Conservation (phyloP, 352 stramenopile genomes). For the Globisporangium lucens region DNA sequence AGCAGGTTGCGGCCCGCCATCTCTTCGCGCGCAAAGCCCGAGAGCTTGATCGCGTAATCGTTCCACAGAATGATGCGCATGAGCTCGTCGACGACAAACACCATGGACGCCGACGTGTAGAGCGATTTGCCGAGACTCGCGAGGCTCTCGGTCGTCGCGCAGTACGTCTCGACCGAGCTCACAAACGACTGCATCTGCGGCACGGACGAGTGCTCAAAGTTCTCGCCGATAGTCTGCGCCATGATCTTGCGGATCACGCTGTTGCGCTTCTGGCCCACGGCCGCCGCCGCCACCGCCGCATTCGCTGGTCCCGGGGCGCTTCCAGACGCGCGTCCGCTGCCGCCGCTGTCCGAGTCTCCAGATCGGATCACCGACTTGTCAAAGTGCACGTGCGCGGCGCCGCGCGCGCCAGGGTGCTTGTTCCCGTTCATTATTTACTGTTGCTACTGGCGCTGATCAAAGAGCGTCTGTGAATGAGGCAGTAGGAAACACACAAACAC, state of each 20-base stretch:
- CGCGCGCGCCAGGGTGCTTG: conserved; percentile 26
- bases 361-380: conserved; percentile 47
- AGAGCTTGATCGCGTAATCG: conserved; percentile 66
- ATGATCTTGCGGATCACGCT: conserved; percentile 73
- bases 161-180: conserved; percentile 68
- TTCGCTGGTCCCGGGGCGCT: conserved; percentile 9
- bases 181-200: conserved; percentile 74
- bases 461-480: not conserved
- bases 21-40: conserved; percentile 77
- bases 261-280: conserved; percentile 23
- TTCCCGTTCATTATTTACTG: conserved; percentile 36
- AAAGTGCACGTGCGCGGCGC: conserved; percentile 54
- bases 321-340: conserved; percentile 33
- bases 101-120: conserved; percentile 68
- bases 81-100: conserved; percentile 81
- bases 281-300: not conserved
- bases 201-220: conserved; percentile 67
- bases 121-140: conserved; percentile 80
- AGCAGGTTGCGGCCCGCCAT: conserved; percentile 73
- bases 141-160: conserved; percentile 70
- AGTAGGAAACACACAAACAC: not conserved
- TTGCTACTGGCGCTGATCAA: not conserved
- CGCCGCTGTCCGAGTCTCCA: conserved; percentile 43
- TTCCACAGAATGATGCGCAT: conserved; percentile 89
- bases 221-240: conserved; percentile 73